phyloP scores from a whole-genome alignment of 805 yeast species.

The Aciculoconidium aculeatum region DNA sequence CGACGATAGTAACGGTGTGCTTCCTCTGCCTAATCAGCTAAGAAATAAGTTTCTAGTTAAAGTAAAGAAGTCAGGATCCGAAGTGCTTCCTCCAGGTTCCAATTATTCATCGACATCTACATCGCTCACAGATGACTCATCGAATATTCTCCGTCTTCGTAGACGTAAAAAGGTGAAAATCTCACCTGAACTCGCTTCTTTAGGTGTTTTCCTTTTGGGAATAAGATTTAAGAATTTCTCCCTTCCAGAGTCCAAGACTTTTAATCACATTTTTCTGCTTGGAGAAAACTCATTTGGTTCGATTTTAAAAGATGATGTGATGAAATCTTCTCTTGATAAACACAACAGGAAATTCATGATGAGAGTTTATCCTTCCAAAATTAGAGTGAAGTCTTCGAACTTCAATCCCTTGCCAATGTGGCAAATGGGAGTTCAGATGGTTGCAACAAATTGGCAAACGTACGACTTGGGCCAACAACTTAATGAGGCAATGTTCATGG shows the following conservation, averaged over 20 bases:
- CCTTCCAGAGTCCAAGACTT: slow-evolving; percentile 75
- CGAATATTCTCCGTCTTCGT: slow-evolving; percentile 20
- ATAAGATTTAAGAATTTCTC: slow-evolving; percentile 76
- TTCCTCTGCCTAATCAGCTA: slow-evolving; percentile 69
- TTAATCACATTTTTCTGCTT: slow-evolving; percentile 81
- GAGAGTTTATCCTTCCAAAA: slow-evolving; percentile 84
- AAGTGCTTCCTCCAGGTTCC: slow-evolving; percentile 14
- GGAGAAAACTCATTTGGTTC: slow-evolving; percentile 64
- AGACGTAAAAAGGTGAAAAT: slow-evolving; percentile 20
- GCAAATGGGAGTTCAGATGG: slow-evolving; percentile 88
- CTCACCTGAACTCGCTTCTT: slow-evolving; percentile 41
- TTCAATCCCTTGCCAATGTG: slow-evolving; percentile 77
- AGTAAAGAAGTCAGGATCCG: slow-evolving; percentile 52
- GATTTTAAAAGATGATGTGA: slow-evolving; percentile 58
- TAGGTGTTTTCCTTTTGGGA: slow-evolving; percentile 75
- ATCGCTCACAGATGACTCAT: slow-evolving; percentile 31
- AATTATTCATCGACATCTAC: not conserved
- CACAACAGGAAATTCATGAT: slow-evolving; percentile 73
- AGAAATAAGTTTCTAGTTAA: slow-evolving; percentile 71
- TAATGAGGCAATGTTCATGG: slow-evolving; percentile 74
- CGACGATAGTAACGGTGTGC: slow-evolving; percentile 23
- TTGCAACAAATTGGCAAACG: slow-evolving; percentile 95
- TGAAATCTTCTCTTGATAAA: slow-evolving; percentile 52
- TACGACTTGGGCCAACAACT: slow-evolving; percentile 85
- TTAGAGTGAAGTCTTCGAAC: slow-evolving; percentile 72